Evolutionary conservation across 495 filamentous ascomycete genomes (phyloP).

Genomic region (Hypoxylon subgilvum): DNA sequence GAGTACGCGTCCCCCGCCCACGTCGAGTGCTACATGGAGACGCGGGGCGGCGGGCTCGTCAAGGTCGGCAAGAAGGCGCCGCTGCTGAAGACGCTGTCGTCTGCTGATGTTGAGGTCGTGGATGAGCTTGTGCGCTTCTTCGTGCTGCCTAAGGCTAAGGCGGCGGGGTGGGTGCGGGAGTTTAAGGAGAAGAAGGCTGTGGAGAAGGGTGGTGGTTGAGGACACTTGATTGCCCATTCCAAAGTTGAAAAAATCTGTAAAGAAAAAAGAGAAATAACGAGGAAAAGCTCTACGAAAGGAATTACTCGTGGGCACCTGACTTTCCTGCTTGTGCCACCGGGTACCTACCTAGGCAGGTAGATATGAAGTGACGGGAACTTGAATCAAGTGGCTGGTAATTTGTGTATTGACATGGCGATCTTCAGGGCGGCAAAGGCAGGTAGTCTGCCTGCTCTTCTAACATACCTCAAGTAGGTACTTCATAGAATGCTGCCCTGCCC

Average conservation of each 20-base stretch:
- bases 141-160: conserved; percentile 74
- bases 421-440: neutral
- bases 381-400: no score
- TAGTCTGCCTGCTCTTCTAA: neutral
- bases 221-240: no score
- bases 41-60: conserved; percentile 74
- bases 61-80: conserved; percentile 88
- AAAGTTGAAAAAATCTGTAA: no score
- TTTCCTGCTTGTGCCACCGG: no score
- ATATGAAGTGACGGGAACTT: no score
- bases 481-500: conserved; percentile 14
- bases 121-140: conserved; percentile 84
- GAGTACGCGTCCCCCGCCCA: conserved; percentile 67
- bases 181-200: conserved; percentile 74
- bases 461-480: conserved; percentile 18
- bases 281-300: no score
- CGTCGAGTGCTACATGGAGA: conserved; percentile 94
- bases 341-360: neutral
- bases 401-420: conserved; percentile 3
- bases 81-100: conserved; percentile 73
- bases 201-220: conserved; percentile 33
- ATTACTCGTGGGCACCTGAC: no score
- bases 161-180: conserved; percentile 76
- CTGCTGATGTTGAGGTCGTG: conserved; percentile 82
- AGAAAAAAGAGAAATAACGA: conserved; percentile 2